Percentiles rank a stretch among this genome's conserved stretches.
Evolutionary conservation across 768 basidiomycete species (phyloP).

Genomic region (Pleurotus citrinopileatus): DNA sequence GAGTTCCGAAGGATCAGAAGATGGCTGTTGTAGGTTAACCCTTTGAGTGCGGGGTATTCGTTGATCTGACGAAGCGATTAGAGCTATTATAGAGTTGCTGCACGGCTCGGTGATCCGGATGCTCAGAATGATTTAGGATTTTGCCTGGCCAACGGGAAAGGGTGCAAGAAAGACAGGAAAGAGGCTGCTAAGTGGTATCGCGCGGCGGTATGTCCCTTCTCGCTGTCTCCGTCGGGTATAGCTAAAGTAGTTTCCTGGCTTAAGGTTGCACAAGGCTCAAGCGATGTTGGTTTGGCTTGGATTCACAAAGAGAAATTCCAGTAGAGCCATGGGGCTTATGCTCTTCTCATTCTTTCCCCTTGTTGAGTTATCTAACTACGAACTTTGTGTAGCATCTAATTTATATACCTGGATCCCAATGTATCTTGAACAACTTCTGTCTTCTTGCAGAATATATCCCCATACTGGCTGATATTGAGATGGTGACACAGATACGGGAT

Average conservation of each 20-base stretch:
- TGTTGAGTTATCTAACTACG: neutral
- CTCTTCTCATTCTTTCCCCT: neutral
- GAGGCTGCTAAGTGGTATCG: conserved; percentile 90
- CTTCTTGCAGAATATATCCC: too few relatives aligned
- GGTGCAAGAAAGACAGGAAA: conserved; percentile 85
- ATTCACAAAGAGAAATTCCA: conserved; percentile 88
- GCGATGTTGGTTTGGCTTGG: conserved; percentile 85
- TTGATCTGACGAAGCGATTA: neutral
- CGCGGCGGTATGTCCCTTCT: conserved; percentile 58
- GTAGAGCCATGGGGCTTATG: conserved; percentile 15
- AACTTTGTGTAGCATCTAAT: neutral
- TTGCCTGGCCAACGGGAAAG: conserved; percentile 82
- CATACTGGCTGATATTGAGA: too few relatives aligned
- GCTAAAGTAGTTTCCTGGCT: neutral
- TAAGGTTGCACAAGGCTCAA: conserved; percentile 62
- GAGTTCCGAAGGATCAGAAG: conserved; percentile 81
- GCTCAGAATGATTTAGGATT: conserved; percentile 87
- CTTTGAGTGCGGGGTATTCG: neutral
- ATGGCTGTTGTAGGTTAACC: conserved; percentile 71
- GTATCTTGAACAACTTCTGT: too few relatives aligned
- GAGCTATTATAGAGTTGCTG: conserved; percentile 85
- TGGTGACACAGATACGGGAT: too few relatives aligned
- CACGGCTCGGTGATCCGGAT: conserved; percentile 80
- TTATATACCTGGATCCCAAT: neutral
- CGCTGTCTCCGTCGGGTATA: neutral